Evolutionary conservation across 108 stramenopile species (phyloP).

Genomic region (Cylindrotheca closterium): DNA sequence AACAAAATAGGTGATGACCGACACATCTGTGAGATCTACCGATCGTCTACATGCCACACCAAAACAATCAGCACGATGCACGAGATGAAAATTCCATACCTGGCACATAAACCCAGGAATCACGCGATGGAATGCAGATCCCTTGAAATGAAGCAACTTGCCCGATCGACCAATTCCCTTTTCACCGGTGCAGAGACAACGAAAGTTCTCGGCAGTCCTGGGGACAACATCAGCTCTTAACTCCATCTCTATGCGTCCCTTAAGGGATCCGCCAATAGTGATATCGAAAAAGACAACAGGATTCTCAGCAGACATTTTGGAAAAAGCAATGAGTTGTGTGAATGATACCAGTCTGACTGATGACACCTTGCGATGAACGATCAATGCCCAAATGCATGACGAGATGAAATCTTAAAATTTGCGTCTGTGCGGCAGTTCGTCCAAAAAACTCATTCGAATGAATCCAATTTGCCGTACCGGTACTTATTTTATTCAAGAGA

Average conservation of each 20-base stretch:
- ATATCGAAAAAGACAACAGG: slow-evolving; percentile 97
- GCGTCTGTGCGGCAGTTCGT: too few species aligned
- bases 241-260: slow-evolving; percentile 86
- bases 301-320: slow-evolving; percentile 55
- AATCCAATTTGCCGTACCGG: too few species aligned
- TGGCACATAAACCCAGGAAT: slow-evolving; percentile 86
- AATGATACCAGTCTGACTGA: too few species aligned
- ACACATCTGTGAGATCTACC: too few species aligned
- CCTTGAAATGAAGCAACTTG: slow-evolving; percentile 89
- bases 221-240: slow-evolving; percentile 87
- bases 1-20: background rate
- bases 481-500: too few species aligned
- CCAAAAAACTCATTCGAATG: too few species aligned
- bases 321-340: too few species aligned
- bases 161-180: slow-evolving; percentile 42
- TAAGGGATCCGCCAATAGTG: slow-evolving; percentile 75
- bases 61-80: too few species aligned
- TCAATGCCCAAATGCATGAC: too few species aligned
- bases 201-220: slow-evolving; percentile 83
- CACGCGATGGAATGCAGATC: slow-evolving; percentile 91
- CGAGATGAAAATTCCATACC: slow-evolving; percentile 1
- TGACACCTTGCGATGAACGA: too few species aligned
- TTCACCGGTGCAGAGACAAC: slow-evolving; percentile 62
- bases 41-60: too few species aligned
- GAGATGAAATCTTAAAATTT: too few species aligned